Evolutionary conservation across 2,329 filamentous ascomycete genomes (phyloP), one percentile per base, ranked within the genome.

Genomic region (Diaporthe sp.): DNA sequence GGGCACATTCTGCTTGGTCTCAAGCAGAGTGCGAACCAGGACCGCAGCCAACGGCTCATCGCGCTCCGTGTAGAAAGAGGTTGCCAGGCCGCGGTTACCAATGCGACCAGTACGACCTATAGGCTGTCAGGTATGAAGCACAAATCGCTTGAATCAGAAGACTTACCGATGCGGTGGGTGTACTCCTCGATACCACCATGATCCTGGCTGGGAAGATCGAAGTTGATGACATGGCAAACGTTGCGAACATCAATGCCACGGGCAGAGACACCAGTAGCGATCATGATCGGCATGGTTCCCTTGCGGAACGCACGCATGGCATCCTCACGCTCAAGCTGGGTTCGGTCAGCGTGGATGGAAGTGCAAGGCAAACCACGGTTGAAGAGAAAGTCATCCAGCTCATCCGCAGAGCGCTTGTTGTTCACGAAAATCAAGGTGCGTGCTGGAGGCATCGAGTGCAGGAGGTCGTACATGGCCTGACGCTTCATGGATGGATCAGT

Each of bases 151-250:
- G 25, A 13, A 13, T 44, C 25, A 25, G 39, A 37, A 9, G 34
- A 81, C 88, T 85, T 91, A 95, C 94, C 97, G 82, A 98, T 98
- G 17, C 97, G 95, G 82, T 99, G 97, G 37, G 94, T 92, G 80
- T 98, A 99, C 83, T 98, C 97, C 67, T 94, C 92, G 74, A 98
- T 98, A 2, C 96, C 96, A n/a, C 95, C 95, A 79, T 96, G 90
- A 0, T 91, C 87, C 58, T 88, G 85, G 7, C 88, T 92, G 0
- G 96, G 96, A 2, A 98, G 87, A 77, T 98, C 96, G 79, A 92
- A 98, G 85, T 99, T 98, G 88, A 99, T 93, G 76, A 99, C 94
- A 78, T 98, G 95, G 87, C 93, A 92, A 8, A 98, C 93, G 78
- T 97, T 95, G 75, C 91, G 91, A 49, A 98, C 93, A 79, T 98